phyloP scores from a whole-genome alignment of 2,329 filamentous ascomycete genomes.

The Rhexocercosporidium sp. region DNA sequence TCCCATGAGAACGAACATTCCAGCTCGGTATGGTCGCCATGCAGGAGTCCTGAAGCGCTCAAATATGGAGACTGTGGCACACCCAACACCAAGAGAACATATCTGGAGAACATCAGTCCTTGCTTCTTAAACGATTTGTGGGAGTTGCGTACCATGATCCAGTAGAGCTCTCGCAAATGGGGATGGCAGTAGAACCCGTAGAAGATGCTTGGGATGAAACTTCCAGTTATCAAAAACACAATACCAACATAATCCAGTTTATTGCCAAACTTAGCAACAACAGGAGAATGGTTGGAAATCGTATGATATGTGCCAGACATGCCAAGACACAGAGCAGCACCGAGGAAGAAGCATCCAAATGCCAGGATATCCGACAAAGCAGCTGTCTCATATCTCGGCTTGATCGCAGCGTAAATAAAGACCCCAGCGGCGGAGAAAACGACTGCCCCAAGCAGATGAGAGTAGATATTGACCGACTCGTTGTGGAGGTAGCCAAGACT shows the following conservation, averaged over 20 bases:
- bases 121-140: too few relatives aligned
- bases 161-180: constrained; percentile 70
- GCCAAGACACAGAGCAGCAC: constrained; percentile 73
- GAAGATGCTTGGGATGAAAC: constrained; percentile 86
- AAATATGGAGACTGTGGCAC: constrained; percentile 76
- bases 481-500: constrained; percentile 68
- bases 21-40: constrained; percentile 83
- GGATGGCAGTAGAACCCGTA: constrained; percentile 82
- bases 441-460: constrained; percentile 70
- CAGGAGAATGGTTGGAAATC: constrained; percentile 81
- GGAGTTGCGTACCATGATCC: constrained; percentile 66
- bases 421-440: constrained; percentile 57
- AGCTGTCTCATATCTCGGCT: constrained; percentile 70
- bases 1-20: constrained; percentile 90
- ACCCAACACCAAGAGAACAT: constrained; percentile 75
- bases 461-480: constrained; percentile 71
- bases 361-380: constrained; percentile 68
- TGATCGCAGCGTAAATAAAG: constrained; percentile 61
- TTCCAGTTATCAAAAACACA: constrained; percentile 87
- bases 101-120: constrained; percentile 62
- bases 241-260: constrained; percentile 96
- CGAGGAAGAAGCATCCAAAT: constrained; percentile 80
- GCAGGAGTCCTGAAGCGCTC: constrained; percentile 83
- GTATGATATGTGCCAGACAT: constrained; percentile 88
- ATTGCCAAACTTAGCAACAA: constrained; percentile 83